Base-by-base conservation (phyloP, 768 basidiomycete species). In the Saitozyma podzolica region DNA sequence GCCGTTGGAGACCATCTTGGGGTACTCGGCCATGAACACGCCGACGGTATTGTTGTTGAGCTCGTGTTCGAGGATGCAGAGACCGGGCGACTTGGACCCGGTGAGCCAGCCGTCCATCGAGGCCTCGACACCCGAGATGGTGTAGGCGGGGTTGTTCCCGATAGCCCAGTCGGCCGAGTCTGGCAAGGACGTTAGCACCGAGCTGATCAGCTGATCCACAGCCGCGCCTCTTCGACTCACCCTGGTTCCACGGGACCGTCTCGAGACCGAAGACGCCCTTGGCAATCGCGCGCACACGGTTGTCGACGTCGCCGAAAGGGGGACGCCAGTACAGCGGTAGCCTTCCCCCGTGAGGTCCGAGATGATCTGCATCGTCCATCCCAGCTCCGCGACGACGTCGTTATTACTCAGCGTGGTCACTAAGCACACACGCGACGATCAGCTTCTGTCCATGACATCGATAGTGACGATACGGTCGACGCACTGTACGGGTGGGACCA, bases 221-320 rank as follows among this genome's bases (percentile, higher is more conserved):
- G n/a, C n/a, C n/a, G n/a, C n/a, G 40, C 50, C 51, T 13, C 54
- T 19, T 7, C 8, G 40, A 62, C 39, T 67, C 65, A 64, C 94
- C 93, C 62, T 87, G 85, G 79, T 95, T 93, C 94, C 94, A 97
- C 67, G 91, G 80, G 58, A 94, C 85, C n/a, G 90, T 89, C 19
- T 83, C 83, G 66, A 97, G 78, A 29, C 90, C 91, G 74, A 96
- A 93, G 40, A 93, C 88, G 75, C 91, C 87, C 74, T 84, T 83
- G 29, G 93, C 94, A 71, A 98, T 90, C 4, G 92, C 87, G 43
- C 85, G 83, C 40, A 95, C 90, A 53, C 94, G 85, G 78, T 84
- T 85, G 74, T 98, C 94, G 50, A 84, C 84, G 76, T 94, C 79
- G 8, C 78, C 75, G 64, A 54, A 72, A 52, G 68, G 67, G 42